Conservation (phyloP, 2,329 filamentous ascomycete species). For the Onygenales sp. region DNA sequence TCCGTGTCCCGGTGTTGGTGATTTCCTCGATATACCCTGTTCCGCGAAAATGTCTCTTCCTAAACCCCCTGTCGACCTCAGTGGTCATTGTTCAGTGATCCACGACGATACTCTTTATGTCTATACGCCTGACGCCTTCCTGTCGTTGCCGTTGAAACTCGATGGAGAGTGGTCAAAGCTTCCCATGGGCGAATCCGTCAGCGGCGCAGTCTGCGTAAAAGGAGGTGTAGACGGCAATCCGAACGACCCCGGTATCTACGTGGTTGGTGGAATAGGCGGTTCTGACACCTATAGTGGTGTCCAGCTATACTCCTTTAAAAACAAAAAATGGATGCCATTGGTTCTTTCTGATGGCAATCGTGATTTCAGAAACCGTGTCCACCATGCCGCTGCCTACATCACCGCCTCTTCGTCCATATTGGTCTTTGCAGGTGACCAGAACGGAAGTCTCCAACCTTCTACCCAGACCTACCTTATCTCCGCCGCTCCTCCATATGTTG, state of each 20-base stretch:
- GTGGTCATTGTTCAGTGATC: constrained; percentile 72
- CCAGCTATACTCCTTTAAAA: constrained; percentile 55
- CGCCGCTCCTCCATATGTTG: constrained; percentile 54
- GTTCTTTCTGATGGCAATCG: constrained; percentile 26
- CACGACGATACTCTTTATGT: constrained; percentile 76
- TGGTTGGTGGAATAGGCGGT: constrained; percentile 64
- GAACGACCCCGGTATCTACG: constrained; percentile 57
- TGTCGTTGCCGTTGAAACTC: constrained; percentile 58
- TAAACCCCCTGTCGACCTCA: constrained; percentile 58
- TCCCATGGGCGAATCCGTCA: constrained; percentile 54
- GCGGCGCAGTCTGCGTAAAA: constrained; percentile 67
- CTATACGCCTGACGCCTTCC: constrained; percentile 65
- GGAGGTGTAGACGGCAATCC: constrained; percentile 50
- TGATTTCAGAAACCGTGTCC: constrained; percentile 59
- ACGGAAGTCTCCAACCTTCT: constrained; percentile 49
- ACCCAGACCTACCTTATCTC: constrained; percentile 67
- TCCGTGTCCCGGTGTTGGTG: constrained; percentile 2
- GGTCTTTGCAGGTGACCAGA: constrained; percentile 67
- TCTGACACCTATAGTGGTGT: constrained; percentile 59
- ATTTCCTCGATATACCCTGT: constrained; percentile 2
- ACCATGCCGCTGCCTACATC: constrained; percentile 70
- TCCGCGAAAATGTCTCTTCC: constrained; percentile 57
- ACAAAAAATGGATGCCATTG: constrained; percentile 51
- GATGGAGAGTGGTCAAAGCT: constrained; percentile 65
- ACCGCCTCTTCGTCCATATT: constrained; percentile 61